Evolutionary conservation across 768 basidiomycete species (phyloP).

Genomic region (Suillus spraguei): DNA sequence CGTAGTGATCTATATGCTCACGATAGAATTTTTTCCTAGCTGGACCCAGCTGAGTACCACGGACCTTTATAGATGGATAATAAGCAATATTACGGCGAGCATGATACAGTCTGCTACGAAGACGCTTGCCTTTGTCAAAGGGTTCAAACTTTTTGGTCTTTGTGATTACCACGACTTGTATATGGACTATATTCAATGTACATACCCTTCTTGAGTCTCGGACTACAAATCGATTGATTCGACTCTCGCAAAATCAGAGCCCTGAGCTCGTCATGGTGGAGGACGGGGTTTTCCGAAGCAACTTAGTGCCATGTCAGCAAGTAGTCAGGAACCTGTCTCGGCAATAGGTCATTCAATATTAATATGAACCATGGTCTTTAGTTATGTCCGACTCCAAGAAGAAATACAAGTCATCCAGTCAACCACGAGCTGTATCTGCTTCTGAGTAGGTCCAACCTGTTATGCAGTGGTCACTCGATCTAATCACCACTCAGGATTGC

Average conservation of each 20-base stretch:
- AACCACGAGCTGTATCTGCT: constrained; percentile 44
- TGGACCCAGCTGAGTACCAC: constrained; percentile 18
- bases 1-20: constrained; percentile 5
- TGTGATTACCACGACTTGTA: background rate
- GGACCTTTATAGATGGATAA: background rate
- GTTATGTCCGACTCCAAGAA: constrained; percentile 14
- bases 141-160: background rate
- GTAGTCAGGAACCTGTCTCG: background rate
- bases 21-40: constrained; percentile 21
- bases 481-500: constrained; percentile 43
- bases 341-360: background rate
- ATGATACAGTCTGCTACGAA: background rate
- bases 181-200: background rate
- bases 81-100: background rate
- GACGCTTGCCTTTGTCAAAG: background rate
- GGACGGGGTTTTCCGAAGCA: background rate
- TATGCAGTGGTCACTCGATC: background rate
- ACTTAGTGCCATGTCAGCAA: background rate
- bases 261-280: background rate
- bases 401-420: constrained; percentile 19
- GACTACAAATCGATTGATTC: background rate
- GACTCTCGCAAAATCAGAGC: too few relatives aligned
- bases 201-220: background rate
- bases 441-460: constrained; percentile 41
- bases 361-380: constrained; percentile 3